phyloP scores from a whole-genome alignment of 768 basidiomycete genomes.

The Russula compacta region DNA sequence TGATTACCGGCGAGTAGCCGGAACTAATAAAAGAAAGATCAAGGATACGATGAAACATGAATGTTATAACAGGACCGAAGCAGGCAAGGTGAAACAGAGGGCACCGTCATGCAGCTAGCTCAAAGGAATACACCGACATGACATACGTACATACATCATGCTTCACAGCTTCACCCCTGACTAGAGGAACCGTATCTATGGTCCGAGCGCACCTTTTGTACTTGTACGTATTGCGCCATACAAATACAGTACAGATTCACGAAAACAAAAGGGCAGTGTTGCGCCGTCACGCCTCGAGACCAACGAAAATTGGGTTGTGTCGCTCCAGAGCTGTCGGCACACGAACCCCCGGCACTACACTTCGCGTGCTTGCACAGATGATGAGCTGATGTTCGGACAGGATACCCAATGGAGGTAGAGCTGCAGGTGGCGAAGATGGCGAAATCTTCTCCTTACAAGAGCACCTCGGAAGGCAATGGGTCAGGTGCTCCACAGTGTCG shows the following conservation, averaged over 20 bases:
- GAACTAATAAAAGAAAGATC: background rate
- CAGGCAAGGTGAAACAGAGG: too few relatives aligned
- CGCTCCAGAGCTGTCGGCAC: slow-evolving; percentile 19
- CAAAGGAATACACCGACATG: too few relatives aligned
- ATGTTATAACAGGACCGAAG: too few relatives aligned
- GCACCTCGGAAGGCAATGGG: slow-evolving; percentile 18
- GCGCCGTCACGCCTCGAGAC: slow-evolving; percentile 12
- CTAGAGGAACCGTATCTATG: too few relatives aligned
- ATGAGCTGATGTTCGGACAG: background rate
- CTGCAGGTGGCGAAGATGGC: slow-evolving; percentile 13
- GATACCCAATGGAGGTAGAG: slow-evolving; percentile 13
- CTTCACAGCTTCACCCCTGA: too few relatives aligned
- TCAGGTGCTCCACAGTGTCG: background rate
- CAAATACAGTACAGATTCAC: too few relatives aligned
- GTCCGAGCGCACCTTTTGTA: too few relatives aligned
- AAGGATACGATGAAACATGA: background rate
- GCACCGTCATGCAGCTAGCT: too few relatives aligned
- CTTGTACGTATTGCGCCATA: too few relatives aligned
- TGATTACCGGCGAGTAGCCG: background rate
- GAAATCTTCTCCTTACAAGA: slow-evolving; percentile 15
- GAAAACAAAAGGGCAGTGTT: background rate
- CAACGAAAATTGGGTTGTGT: slow-evolving; percentile 18
- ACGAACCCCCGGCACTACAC: slow-evolving; percentile 17
- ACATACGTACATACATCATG: too few relatives aligned
- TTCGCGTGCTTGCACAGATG: background rate